These are phyloP conservation scores for Trichoderma atrobrunneum DNA, from an alignment of 2,329 filamentous ascomycete species.

Conservation along the genomic window DNA sequence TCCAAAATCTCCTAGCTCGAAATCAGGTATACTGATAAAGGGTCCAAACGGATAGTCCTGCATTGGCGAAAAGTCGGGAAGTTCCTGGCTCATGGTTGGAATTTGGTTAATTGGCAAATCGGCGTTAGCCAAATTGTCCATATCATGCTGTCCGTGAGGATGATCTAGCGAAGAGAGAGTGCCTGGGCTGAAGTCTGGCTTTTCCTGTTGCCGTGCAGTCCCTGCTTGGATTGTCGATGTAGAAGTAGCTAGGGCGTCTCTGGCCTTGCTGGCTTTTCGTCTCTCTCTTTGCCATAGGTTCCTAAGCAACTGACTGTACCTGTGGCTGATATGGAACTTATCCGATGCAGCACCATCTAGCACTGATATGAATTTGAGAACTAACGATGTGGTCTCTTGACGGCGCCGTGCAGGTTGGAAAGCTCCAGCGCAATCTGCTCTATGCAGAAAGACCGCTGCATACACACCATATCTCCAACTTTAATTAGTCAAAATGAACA, in stretches of 20 bases:
- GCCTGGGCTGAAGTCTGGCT: neutral
- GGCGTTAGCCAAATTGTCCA: neutral
- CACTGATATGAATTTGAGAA: neutral
- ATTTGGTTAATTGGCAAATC: neutral
- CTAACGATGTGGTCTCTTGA: neutral
- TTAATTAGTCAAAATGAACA: neutral
- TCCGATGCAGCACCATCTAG: neutral
- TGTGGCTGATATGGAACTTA: neutral
- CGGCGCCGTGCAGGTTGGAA: neutral
- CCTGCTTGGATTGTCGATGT: neutral
- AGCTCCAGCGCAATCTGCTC: neutral
- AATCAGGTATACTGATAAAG: neutral
- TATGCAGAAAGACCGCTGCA: constrained; percentile 2
- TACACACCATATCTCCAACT: neutral
- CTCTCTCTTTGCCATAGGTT: neutral
- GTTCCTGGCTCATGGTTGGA: neutral
- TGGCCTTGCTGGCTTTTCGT: neutral
- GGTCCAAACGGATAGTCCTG: neutral
- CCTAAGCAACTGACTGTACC: neutral
- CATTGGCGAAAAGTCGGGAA: neutral
- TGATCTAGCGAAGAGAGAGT: neutral
- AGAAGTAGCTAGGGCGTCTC: neutral
- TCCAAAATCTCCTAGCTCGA: neutral
- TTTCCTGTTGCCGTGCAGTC: neutral
- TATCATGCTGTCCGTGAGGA: neutral